Base-by-base conservation (phyloP, 495 filamentous ascomycete species). In the Podospora conica region DNA sequence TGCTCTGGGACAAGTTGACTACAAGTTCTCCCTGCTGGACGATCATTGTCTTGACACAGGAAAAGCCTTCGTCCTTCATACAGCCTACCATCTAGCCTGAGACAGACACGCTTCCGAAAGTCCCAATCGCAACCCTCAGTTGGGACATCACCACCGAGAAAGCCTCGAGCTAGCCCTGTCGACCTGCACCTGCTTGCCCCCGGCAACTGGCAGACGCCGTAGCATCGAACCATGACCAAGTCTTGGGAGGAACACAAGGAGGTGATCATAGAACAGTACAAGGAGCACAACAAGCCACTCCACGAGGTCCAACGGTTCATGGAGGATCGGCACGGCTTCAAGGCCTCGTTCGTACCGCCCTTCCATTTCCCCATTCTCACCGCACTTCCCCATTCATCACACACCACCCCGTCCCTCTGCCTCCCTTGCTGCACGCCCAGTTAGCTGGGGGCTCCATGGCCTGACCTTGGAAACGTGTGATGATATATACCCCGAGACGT, bases 271-370 rank as follows among this genome's bases (percentile, higher is more conserved):
- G 57, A 61, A 3, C 70, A 78, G 53, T 82, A 82, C 66, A 73
- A 73, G 63, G 66, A 72, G n/a, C 68, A 80, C n/a, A 77, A 78
- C 31, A 70, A 64, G 63, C 78, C 78, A 27, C 77, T 82, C 22
- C 71, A 76, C 8, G 76, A 75, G 58, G 80, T 82, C 20, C 74
- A 70, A 64, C 68, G 71, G 57, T 71, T 78, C 12, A 81, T 82
- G 78, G 71, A 74, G 56, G 72, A 78, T n/a, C 66, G 62, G 58
- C 73, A 82, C 56, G 69, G 69, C 7, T 82, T 82, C 73, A 76
- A 68, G 63, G 80, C 80, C 15, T 82, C 79, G 80, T 82, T 69
- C 63, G 80, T 74, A 18, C 59, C 21, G 40, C 22, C 40, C 27
- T 64, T 56, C 15, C 48, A 21, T 63, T 59, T 53, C 27, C 21